Conservation (phyloP, 331 rosid species). For the Phaseolus coccineus region DNA sequence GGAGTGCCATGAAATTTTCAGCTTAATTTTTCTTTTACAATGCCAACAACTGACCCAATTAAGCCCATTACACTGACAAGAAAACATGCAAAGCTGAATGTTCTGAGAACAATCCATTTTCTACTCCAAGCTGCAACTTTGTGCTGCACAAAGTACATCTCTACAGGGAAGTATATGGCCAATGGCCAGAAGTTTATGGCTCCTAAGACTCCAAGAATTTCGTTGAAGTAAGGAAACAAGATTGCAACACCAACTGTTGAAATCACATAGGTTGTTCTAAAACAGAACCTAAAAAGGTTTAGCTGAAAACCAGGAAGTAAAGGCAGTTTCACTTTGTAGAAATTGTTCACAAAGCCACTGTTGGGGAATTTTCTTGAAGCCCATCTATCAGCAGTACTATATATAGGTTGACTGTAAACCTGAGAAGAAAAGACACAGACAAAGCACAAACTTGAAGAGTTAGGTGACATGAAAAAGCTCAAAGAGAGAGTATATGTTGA, state of each 20-base stretch:
- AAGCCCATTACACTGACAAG: background rate
- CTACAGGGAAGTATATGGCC: conserved; percentile 75
- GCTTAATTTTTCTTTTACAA: background rate
- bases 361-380: conserved; percentile 49
- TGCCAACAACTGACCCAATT: conserved; percentile 1
- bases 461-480: background rate
- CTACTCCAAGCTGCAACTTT: conserved; percentile 58
- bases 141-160: conserved; percentile 72
- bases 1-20: background rate
- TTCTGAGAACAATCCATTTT: conserved; percentile 27
- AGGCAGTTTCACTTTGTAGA: conserved; percentile 59
- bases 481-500: background rate
- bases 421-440: conserved; percentile 36
- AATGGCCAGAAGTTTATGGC: conserved; percentile 83
- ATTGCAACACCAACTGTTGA: conserved; percentile 65
- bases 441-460: background rate
- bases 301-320: conserved; percentile 49
- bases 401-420: conserved; percentile 65
- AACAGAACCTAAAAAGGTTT: conserved; percentile 60
- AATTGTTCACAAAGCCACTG: conserved; percentile 60
- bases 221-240: conserved; percentile 77
- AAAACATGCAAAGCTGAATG: conserved; percentile 27
- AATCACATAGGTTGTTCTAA: conserved; percentile 62
- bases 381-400: conserved; percentile 63
- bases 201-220: conserved; percentile 69